These are phyloP conservation scores for Tolypocladium ovalisporum DNA, from an alignment of 2,329 filamentous ascomycete genomes.

Conservation along the genomic window DNA sequence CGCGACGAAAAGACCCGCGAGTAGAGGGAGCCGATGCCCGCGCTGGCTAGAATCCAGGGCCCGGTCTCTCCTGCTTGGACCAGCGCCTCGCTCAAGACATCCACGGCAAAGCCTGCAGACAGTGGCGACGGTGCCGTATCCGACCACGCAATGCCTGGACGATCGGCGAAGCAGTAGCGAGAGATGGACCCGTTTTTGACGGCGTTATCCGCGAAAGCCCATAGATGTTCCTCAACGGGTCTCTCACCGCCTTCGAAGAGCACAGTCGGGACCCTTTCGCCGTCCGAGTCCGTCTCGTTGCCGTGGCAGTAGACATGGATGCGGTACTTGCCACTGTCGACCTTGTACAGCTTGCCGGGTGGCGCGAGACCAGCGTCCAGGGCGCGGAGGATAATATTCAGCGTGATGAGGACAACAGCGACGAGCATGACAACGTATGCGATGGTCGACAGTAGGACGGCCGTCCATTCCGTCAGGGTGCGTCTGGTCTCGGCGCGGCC, in stretches of 20 bases:
- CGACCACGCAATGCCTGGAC: slow-evolving; percentile 76
- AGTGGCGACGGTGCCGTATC: slow-evolving; percentile 92
- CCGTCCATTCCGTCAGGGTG: slow-evolving; percentile 72
- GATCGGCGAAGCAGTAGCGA: slow-evolving; percentile 92
- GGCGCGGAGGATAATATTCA: slow-evolving; percentile 67
- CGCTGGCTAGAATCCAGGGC: slow-evolving; percentile 80
- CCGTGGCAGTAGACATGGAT: slow-evolving; percentile 77
- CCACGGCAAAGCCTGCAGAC: slow-evolving; percentile 85
- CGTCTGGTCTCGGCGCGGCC: slow-evolving; percentile 79
- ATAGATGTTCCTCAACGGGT: slow-evolving; percentile 68
- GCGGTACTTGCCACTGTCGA: slow-evolving; percentile 75
- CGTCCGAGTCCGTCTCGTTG: slow-evolving; percentile 48
- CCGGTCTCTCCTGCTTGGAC: slow-evolving; percentile 70
- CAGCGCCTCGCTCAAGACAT: slow-evolving; percentile 79
- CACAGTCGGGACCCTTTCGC: slow-evolving; percentile 58
- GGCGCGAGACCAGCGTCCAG: slow-evolving; percentile 65
- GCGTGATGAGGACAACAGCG: slow-evolving; percentile 64
- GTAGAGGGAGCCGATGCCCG: slow-evolving; percentile 80
- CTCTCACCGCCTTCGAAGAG: slow-evolving; percentile 76
- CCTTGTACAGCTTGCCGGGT: slow-evolving; percentile 65
- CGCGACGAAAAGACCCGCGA: slow-evolving; percentile 84
- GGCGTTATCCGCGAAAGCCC: slow-evolving; percentile 67
- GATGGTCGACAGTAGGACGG: slow-evolving; percentile 64
- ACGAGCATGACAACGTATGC: slow-evolving; percentile 58
- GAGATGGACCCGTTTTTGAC: slow-evolving; percentile 70